Percentiles rank a stretch among this genome's conserved stretches.
phyloP scores from a whole-genome alignment of 441 rosid genomes.

The Arabidopsis hybrid region DNA sequence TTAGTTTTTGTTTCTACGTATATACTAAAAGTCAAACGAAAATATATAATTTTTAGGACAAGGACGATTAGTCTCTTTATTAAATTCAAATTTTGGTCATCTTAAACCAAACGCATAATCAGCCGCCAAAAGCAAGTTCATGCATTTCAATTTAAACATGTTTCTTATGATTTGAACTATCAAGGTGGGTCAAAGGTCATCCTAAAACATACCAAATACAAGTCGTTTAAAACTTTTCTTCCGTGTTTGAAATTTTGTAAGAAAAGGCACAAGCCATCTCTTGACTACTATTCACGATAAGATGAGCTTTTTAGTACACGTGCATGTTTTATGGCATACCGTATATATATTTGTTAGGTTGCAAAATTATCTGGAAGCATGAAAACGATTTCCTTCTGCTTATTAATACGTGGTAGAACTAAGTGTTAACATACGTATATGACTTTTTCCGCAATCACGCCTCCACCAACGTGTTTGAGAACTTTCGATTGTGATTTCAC shows the following conservation, averaged over 20 bases:
- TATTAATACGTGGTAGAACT: neutral
- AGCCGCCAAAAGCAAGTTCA: conserved; percentile 41
- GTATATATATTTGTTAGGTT: conserved; percentile 14
- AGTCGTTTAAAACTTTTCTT: neutral
- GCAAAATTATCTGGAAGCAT: neutral
- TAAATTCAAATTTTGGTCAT: conserved; percentile 15
- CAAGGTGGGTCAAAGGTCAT: conserved; percentile 39
- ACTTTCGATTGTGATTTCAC: neutral
- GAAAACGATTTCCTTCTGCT: neutral
- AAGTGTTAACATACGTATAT: neutral
- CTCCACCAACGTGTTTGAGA: neutral
- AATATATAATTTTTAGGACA: conserved; percentile 1
- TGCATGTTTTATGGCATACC: conserved; percentile 15
- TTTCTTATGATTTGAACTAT: conserved; percentile 7
- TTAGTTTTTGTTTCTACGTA: neutral
- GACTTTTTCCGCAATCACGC: neutral
- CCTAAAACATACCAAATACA: conserved; percentile 24
- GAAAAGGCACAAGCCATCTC: conserved; percentile 27
- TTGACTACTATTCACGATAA: conserved; percentile 42
- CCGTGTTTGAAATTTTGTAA: neutral
- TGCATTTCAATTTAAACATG: conserved; percentile 32
- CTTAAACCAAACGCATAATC: conserved; percentile 30
- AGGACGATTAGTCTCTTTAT: conserved; percentile 28
- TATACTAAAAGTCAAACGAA: conserved; percentile 23
- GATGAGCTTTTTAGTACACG: conserved; percentile 29